Percentiles rank a stretch among this genome's conserved stretches.
Evolutionary conservation across 1,284 basidiomycete species (phyloP).

Genomic region (Tilletia horrida): DNA sequence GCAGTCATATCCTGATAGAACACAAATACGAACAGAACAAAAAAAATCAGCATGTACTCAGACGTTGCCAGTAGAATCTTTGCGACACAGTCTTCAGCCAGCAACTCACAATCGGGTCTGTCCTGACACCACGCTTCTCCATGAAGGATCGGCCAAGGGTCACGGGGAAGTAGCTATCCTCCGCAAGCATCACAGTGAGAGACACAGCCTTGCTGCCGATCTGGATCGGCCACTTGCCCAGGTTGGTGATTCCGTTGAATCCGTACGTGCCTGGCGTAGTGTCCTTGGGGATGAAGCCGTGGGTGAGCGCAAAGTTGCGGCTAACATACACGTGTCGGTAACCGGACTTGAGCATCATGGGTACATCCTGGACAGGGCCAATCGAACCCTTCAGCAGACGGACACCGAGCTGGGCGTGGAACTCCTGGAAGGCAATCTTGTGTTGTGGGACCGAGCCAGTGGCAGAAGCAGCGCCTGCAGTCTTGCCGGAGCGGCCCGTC

Average conservation of each 20-base stretch:
- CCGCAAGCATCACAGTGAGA: conserved; percentile 67
- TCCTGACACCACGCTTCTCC: conserved; percentile 76
- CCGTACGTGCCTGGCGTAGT: conserved; percentile 68
- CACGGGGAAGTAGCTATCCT: conserved; percentile 94
- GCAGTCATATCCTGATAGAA: conserved; percentile 67
- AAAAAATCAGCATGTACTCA: neutral
- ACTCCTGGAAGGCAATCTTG: conserved; percentile 55
- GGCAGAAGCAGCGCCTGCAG: neutral
- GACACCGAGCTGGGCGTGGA: conserved; percentile 65
- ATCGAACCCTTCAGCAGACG: conserved; percentile 86
- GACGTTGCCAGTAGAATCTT: too few species aligned
- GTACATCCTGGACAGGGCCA: conserved; percentile 73
- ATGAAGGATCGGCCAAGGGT: conserved; percentile 90
- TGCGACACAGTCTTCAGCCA: too few species aligned
- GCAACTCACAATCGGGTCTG: conserved; percentile 60
- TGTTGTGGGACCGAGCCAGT: conserved; percentile 37
- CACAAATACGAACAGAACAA: too few species aligned
- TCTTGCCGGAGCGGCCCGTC: conserved; percentile 25
- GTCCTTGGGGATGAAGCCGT: conserved; percentile 83
- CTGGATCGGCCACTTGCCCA: conserved; percentile 57
- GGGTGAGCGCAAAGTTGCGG: conserved; percentile 80
- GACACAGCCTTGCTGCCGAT: conserved; percentile 59
- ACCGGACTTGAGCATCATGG: conserved; percentile 84
- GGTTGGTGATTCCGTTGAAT: conserved; percentile 68
- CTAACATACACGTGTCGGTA: conserved; percentile 94